Base-by-base conservation (phyloP, 371 early-diverging fungal species). In the Umbelopsis sp. region DNA sequence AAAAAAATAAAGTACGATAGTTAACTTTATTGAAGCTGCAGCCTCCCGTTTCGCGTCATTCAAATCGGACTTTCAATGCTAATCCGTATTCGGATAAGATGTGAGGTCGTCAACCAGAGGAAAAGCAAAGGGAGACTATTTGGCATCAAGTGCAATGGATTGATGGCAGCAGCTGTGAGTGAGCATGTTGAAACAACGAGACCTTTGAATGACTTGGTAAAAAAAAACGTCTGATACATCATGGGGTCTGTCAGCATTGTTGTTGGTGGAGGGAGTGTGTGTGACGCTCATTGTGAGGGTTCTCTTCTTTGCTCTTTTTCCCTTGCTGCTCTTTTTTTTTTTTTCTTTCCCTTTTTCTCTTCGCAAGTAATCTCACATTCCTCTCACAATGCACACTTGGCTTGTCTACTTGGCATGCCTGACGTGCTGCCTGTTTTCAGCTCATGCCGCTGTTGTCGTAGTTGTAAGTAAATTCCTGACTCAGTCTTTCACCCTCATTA, bases 371-470 rank as follows among this genome's bases (percentile, higher is more conserved):
- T 51, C 50, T 50, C 22, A 22, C 29, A 51, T 25, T 24, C 29
- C 24, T 25, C 25, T 57, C 35, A 29, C 57, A 57, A 57, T 57
- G 57, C 57, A 57, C 57, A 57, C 35, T 57, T 57, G 57, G 57
- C 57, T 57, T 35, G 57, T 57, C 57, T 57, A 35, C n/a, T 57
- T 57, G 57, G 57, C 57, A 18, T 57, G 57, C 57, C 44, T 65
- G 9, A 18, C 37, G 37, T 44, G 32, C 67, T 51, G 22, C 67
- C 22, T 44, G 9, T 18, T 44, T 25, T 66, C 73, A 0, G 75
- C 73, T 18, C 72, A 69, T 50, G 72, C 77, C 10, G 63, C 73
- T 57, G 69, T 77, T 51, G 51, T 77, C 24, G 77, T 77, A 32
- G 63, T 77, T 41, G 77, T 77, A 73, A 66, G 67, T 70, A 44